Conservation (phyloP, 1,139 yeast genomes). For the Meyerozyma sp. region DNA sequence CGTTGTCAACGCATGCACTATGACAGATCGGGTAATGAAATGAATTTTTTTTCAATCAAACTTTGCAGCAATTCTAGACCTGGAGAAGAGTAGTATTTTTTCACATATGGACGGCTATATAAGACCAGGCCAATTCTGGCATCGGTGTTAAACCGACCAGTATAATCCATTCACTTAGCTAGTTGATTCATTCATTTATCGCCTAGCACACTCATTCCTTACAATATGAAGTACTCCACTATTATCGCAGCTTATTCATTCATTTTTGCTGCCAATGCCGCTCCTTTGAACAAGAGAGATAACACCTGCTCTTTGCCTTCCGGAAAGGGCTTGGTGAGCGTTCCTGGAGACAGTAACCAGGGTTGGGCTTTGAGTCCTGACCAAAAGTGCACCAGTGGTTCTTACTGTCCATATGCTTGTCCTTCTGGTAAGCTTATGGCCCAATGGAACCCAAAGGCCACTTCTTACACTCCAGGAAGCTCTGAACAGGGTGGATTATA, state of each 20-base stretch:
- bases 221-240: not conserved
- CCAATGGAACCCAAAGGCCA: slow-evolving; percentile 66
- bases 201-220: not conserved
- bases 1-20: slow-evolving; percentile 1
- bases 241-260: slow-evolving; percentile 2
- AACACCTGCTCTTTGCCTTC: slow-evolving; percentile 63
- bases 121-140: not conserved
- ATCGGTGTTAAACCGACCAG: not conserved
- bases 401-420: slow-evolving; percentile 86
- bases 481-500: slow-evolving; percentile 78
- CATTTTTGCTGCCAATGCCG: slow-evolving; percentile 17
- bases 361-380: slow-evolving; percentile 91
- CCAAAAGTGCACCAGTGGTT: slow-evolving; percentile 65
- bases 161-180: not conserved
- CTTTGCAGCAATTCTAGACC: slow-evolving; percentile 1
- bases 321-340: slow-evolving; percentile 59
- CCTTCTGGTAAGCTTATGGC: slow-evolving; percentile 78
- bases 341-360: slow-evolving; percentile 51
- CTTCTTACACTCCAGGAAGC: slow-evolving; percentile 57
- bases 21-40: slow-evolving; percentile 1
- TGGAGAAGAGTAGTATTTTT: not conserved
- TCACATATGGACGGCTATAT: not conserved
- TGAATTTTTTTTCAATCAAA: not conserved
- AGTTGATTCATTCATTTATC: slow-evolving; percentile 1
- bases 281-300: slow-evolving; percentile 23